A percentile compares a stretch with the other conserved stretches of the same genome.
These are phyloP conservation scores for Umbellularia californica DNA, from an alignment of 164 flowering plant genomes.

Conservation along the genomic window DNA sequence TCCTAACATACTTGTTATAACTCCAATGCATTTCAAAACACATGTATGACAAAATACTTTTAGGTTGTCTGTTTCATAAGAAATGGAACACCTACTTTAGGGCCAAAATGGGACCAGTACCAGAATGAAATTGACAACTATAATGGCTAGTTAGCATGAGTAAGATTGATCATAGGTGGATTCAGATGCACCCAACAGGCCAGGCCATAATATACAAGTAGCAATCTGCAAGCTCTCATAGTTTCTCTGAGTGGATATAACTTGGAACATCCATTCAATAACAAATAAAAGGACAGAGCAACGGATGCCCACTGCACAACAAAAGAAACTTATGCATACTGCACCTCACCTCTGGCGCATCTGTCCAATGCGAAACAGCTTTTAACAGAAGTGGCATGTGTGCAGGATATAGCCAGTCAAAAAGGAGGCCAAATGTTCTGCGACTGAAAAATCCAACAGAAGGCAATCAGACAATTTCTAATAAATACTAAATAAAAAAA, in stretches of 20 bases:
- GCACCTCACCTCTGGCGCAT: conserved; percentile 80
- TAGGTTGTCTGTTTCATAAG: too few species aligned
- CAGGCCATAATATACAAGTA: neutral
- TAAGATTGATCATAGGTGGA: too few species aligned
- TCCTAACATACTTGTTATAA: too few species aligned
- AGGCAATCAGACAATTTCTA: neutral
- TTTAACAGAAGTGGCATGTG: conserved; percentile 87
- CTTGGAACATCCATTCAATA: too few species aligned
- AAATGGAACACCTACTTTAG: too few species aligned
- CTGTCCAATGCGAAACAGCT: conserved; percentile 86
- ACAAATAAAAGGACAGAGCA: neutral
- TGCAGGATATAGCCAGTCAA: conserved; percentile 98
- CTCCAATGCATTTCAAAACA: too few species aligned
- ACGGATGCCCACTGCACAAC: neutral
- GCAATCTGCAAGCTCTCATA: neutral
- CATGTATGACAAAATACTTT: too few species aligned
- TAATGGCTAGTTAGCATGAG: too few species aligned
- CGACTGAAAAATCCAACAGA: conserved; percentile 48
- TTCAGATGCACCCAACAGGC: too few species aligned
- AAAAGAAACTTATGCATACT: neutral
- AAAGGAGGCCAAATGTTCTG: conserved; percentile 82
- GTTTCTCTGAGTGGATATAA: too few species aligned
- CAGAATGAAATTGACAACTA: too few species aligned
- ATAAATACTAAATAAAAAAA: neutral
- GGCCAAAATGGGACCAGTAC: too few species aligned